phyloP scores from a whole-genome alignment of 1,284 basidiomycete genomes.

The Puccinia hordei region DNA sequence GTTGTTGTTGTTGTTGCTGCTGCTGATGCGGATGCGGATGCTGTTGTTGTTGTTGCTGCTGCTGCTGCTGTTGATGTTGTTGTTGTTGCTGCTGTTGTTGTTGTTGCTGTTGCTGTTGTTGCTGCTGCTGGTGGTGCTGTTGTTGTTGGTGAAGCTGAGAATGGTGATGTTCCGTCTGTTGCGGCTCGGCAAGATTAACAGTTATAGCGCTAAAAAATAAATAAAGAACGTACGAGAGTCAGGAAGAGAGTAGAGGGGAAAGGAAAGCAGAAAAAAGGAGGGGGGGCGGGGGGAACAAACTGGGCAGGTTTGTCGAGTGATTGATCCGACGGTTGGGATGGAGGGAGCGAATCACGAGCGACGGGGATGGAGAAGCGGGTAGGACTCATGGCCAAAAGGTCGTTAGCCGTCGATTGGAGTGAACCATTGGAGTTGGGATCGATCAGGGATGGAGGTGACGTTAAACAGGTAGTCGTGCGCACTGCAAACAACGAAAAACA shows the following conservation, averaged over 20 bases:
- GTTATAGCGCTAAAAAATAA: background rate
- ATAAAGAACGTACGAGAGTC: too few species aligned
- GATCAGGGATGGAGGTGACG: background rate
- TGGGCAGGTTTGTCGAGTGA: background rate
- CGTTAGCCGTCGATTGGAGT: too few species aligned
- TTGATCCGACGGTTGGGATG: background rate
- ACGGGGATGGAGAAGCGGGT: background rate
- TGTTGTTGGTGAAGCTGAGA: background rate
- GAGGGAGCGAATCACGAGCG: background rate
- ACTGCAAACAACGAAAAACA: background rate
- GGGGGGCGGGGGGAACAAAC: background rate
- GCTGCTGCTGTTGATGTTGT: background rate
- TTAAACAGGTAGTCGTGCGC: background rate
- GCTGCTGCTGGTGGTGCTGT: background rate
- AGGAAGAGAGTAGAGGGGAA: too few species aligned
- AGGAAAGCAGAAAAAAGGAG: background rate
- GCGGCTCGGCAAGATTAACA: too few species aligned
- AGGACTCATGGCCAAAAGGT: background rate
- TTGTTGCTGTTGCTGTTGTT: constrained; percentile 2
- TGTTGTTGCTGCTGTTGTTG: background rate
- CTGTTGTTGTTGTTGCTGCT: background rate
- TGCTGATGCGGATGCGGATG: background rate
- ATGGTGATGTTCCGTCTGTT: background rate
- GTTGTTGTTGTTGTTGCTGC: background rate
- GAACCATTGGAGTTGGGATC: background rate